These are phyloP conservation scores for Naganishia onofrii DNA, from an alignment of 768 basidiomycete species.

Conservation along the genomic window DNA sequence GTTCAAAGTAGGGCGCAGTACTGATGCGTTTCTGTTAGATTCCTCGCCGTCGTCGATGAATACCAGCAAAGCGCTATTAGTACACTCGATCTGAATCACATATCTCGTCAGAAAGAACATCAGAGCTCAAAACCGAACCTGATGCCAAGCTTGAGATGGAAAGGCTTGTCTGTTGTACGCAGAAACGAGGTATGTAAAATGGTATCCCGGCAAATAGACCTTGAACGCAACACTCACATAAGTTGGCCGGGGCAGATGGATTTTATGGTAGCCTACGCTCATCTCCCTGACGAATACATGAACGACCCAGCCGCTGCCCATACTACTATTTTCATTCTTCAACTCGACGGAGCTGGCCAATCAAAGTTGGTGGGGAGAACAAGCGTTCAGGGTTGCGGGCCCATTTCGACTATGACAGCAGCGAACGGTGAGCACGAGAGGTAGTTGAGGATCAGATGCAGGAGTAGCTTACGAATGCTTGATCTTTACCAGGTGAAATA, in stretches of 20 bases:
- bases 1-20: no score
- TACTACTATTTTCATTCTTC: background rate
- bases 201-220: background rate
- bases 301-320: conserved; percentile 4
- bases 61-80: background rate
- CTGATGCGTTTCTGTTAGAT: background rate
- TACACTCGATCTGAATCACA: conserved; percentile 12
- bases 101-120: conserved; percentile 16
- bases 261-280: conserved; percentile 15
- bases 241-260: background rate
- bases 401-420: background rate
- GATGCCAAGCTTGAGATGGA: conserved; percentile 16
- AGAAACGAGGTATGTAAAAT: background rate
- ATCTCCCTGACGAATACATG: conserved; percentile 11
- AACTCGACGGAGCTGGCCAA: background rate
- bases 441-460: background rate
- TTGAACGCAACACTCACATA: background rate
- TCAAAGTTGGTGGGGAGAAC: conserved; percentile 19
- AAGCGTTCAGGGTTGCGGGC: conserved; percentile 12
- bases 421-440: background rate
- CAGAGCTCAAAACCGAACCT: conserved; percentile 16
- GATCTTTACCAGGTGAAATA: background rate
- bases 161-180: conserved; percentile 2
- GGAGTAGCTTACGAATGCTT: background rate
- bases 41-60: conserved; percentile 6